Base-by-base conservation (phyloP, 805 yeast species). In the Brettanomyces anomalus region DNA sequence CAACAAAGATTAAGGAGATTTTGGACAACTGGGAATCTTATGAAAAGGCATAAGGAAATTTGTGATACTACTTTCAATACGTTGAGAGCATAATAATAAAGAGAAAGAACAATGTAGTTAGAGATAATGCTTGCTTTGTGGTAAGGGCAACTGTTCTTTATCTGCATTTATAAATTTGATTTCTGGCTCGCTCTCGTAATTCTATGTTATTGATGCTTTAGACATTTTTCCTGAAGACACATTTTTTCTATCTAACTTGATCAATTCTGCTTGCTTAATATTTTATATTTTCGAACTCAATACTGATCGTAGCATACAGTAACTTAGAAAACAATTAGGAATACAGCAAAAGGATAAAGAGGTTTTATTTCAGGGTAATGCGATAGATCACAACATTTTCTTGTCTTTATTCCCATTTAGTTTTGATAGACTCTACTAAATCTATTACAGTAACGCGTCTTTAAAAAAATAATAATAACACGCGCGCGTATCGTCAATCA, bases 1-100 rank as follows among this genome's bases (percentile, higher is more conserved):
- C 95, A 40, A 95, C 86, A 43, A 87, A 85, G 76, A 85, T 94
- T 62, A 87, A 87, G 72, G 71, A 76, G 40, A 85, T 93, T 55
- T 69, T 93, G 51, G 97, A 93, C 51, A 87, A 88, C 76, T 93
- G 99, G 99, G 97, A 87, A 58, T 70, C 75, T 53, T 90, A 84
- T 65, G 79, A 75, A 58, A 60, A 64, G 37, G 74, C 79, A 45
- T 74, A 59, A n/a, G n/a, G n/a, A n/a, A n/a, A 43, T n/a, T 21
- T 30, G 16, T 28, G n/a, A n/a, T 33, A 16, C 40, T 34, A 15
- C 37, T 34, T 32, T 10, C 18, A 14, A 32, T n/a, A 32, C 8
- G 13, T 7, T 16, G 28, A 24, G 28, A 24, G 28, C 4, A 14
- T 36, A 21, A 36, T 35, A 19, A 17, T 35, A 17, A 35, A 14